Evolutionary conservation across 225 moss, liverwort and hornwort species (phyloP), one percentile per base, ranked within the genome.

Genomic region (Thuidium tamariscinum): DNA sequence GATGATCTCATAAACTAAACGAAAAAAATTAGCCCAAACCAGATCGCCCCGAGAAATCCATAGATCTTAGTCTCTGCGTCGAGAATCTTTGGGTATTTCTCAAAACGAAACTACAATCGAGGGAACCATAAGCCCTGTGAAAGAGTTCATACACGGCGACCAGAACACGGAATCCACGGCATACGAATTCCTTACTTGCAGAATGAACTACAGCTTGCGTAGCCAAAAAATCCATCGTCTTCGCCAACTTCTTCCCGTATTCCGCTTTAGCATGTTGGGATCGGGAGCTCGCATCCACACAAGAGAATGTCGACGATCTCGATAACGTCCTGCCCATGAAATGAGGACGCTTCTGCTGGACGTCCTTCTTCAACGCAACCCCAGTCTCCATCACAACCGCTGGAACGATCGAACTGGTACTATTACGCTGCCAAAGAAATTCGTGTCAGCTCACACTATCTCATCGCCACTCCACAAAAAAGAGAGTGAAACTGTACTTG

Each of bases 231-330:
- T 93, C 91, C 51, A 93, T 36, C 32, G 93, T 93, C 80, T 88
- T 93, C 3, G 89, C 85, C 85, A 93, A 65, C 69, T 88, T 91
- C 80, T 90, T 91, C 61, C 93, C 93, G n/a, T 91, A 91, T 30
- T 88, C 91, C 20, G 88, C 93, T 87, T 93, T 91, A 4, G 87
- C 88, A 49, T 89, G 89, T 22, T 87, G 89, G 44, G 92, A 87
- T 76, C 87, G 82, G 2, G 91, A 93, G 5, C 81, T 20, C 0
- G 41, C 44, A 88, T 91, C 91, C 80, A 90, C 90, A 26, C 82
- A 83, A 4, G 93, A 93, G 83, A 93, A 93, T 44, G 93, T 93
- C 22, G 93, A 78, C 83, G 93, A 93, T 37, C 91, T 91, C 37
- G 91, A 88, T 23, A 93, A 36, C 90, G 66, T 87, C 83, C 88